phyloP scores from a whole-genome alignment of 352 stramenopile species.

The Globisporangium canariense region DNA sequence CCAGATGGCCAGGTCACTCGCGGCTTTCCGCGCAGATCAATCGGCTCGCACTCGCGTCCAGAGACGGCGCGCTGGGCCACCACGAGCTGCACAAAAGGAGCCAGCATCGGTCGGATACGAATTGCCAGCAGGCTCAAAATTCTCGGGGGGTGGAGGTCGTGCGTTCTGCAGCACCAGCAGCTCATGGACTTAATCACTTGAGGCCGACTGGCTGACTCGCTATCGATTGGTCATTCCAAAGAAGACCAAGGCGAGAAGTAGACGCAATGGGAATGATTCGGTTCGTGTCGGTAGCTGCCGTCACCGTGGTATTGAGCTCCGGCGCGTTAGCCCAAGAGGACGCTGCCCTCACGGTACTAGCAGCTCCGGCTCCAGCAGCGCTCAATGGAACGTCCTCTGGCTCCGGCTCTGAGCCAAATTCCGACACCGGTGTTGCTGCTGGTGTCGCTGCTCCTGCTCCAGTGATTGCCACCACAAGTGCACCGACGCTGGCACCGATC shows the following conservation, averaged over 20 bases:
- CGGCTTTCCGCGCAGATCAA: not conserved
- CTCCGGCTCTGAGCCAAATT: not conserved
- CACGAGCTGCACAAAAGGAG: not conserved
- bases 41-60: not conserved
- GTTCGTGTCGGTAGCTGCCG: not conserved
- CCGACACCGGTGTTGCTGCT: not conserved
- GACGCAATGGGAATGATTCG: not conserved
- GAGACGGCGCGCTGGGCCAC: not conserved
- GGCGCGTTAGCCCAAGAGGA: not conserved
- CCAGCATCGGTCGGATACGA: not conserved
- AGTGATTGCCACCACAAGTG: conserved; percentile 13
- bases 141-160: not conserved
- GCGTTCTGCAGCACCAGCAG: no score
- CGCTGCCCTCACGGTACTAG: not conserved
- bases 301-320: not conserved
- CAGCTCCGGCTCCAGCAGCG: not conserved
- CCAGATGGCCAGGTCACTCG: no score
- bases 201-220: not conserved
- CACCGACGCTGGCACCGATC: conserved; percentile 27
- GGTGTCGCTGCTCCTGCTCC: not conserved
- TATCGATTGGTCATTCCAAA: not conserved
- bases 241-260: not conserved
- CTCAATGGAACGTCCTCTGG: not conserved
- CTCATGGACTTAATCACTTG: no score
- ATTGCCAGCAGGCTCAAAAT: not conserved